Conservation (phyloP, 2,329 filamentous ascomycete genomes). For the Exophiala dermatitidis region DNA sequence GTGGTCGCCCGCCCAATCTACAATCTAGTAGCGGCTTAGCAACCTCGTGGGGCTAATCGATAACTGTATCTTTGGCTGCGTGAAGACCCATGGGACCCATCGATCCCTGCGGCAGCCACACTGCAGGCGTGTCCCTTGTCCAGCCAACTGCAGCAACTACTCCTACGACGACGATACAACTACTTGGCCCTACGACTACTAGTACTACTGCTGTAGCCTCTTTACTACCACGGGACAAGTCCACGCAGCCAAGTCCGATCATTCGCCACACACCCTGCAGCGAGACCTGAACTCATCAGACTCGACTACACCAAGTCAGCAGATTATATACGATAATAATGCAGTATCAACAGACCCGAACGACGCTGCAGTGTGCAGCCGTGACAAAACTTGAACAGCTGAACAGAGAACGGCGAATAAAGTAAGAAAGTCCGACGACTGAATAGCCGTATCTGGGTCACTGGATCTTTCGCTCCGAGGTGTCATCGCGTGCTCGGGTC, state of each 20-base stretch:
- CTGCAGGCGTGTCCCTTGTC: background rate
- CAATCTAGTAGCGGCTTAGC: background rate
- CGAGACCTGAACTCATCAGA: too few relatives aligned
- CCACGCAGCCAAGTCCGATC: background rate
- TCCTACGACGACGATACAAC: too few relatives aligned
- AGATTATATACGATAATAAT: background rate
- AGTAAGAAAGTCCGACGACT: too few relatives aligned
- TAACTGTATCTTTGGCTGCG: background rate
- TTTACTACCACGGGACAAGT: background rate
- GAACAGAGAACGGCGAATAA: too few relatives aligned
- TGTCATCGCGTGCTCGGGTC: constrained; percentile 9
- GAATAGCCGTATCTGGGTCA: too few relatives aligned
- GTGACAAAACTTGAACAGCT: too few relatives aligned
- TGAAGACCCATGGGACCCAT: background rate
- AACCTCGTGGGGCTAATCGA: background rate
- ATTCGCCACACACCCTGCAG: background rate
- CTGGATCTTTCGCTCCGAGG: background rate
- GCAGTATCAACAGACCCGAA: too few relatives aligned
- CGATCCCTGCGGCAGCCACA: background rate
- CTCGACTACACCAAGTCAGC: background rate
- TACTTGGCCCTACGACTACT: too few relatives aligned
- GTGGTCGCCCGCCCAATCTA: background rate
- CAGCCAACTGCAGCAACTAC: background rate
- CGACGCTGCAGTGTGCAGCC: too few relatives aligned
- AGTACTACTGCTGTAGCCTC: too few relatives aligned